These are phyloP conservation scores for Cladochytrium replicatum DNA, from an alignment of 192 early-diverging fungal species.

Conservation along the genomic window DNA sequence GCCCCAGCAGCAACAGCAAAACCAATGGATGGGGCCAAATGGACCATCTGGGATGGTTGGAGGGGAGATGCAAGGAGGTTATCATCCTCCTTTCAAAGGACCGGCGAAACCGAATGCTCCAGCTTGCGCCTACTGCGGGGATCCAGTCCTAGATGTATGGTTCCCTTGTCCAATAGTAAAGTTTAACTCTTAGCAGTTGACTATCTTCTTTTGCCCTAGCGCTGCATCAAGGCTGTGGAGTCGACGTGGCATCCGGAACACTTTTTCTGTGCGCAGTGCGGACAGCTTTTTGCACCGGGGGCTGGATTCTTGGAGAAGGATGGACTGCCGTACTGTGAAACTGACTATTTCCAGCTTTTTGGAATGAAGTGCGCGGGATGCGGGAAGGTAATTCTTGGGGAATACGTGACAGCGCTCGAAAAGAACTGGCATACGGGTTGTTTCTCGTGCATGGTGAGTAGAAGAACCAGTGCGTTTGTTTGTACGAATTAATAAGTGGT, in stretches of 20 bases:
- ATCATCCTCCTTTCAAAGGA: no score
- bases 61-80: no score
- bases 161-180: background rate
- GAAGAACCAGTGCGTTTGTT: background rate
- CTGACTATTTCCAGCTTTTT: conserved; percentile 25
- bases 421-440: conserved; percentile 20
- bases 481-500: background rate
- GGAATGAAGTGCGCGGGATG: conserved; percentile 15
- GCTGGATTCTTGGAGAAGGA: conserved; percentile 21
- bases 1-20: no score
- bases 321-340: conserved; percentile 28
- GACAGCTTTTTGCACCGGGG: conserved; percentile 4
- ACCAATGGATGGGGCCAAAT: no score
- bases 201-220: background rate
- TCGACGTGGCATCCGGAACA: conserved; percentile 27
- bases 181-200: background rate
- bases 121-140: conserved; percentile 16
- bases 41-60: no score
- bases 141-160: conserved; percentile 19
- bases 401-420: conserved; percentile 9
- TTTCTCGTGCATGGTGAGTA: conserved; percentile 23
- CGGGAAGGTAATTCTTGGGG: conserved; percentile 10
- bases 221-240: conserved; percentile 14
- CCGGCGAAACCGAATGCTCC: no score
- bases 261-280: conserved; percentile 33